phyloP scores from a whole-genome alignment of 352 stramenopile genomes.

The Phytopythium helicoides region DNA sequence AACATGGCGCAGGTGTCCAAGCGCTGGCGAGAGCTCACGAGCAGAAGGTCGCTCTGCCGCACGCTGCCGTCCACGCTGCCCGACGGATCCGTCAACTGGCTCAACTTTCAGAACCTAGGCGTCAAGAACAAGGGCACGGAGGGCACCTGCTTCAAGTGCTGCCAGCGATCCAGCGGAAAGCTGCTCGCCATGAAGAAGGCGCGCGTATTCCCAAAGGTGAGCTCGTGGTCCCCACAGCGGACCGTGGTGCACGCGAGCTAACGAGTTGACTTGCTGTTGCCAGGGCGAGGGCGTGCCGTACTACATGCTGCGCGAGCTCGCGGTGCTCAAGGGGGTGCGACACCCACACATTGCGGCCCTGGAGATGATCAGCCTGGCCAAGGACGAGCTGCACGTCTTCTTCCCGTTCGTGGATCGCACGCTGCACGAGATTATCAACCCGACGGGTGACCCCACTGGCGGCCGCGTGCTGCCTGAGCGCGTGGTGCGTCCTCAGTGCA shows the following conservation, averaged over 20 bases:
- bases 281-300: constrained; percentile 91
- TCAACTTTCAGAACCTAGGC: constrained; percentile 87
- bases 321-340: constrained; percentile 84
- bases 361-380: constrained; percentile 84
- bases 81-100: constrained; percentile 81
- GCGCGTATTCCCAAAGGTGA: constrained; percentile 82
- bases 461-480: constrained; percentile 69
- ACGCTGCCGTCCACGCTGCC: constrained; percentile 56
- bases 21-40: constrained; percentile 79
- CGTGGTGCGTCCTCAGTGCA: constrained; percentile 43
- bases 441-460: constrained; percentile 76
- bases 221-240: too few species aligned
- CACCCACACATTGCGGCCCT: constrained; percentile 88
- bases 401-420: constrained; percentile 91
- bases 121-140: constrained; percentile 91
- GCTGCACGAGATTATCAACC: constrained; percentile 90
- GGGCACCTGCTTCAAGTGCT: constrained; percentile 86
- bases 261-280: not conserved
- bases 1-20: constrained; percentile 76
- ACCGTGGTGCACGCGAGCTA: not conserved
- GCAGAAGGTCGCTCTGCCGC: constrained; percentile 66
- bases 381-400: constrained; percentile 89
- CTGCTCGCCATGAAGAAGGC: constrained; percentile 90
- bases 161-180: constrained; percentile 79
- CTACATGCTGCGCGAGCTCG: constrained; percentile 90